These are phyloP conservation scores for Udeniomyces megalosporus DNA, from an alignment of 768 basidiomycete genomes.

Conservation along the genomic window DNA sequence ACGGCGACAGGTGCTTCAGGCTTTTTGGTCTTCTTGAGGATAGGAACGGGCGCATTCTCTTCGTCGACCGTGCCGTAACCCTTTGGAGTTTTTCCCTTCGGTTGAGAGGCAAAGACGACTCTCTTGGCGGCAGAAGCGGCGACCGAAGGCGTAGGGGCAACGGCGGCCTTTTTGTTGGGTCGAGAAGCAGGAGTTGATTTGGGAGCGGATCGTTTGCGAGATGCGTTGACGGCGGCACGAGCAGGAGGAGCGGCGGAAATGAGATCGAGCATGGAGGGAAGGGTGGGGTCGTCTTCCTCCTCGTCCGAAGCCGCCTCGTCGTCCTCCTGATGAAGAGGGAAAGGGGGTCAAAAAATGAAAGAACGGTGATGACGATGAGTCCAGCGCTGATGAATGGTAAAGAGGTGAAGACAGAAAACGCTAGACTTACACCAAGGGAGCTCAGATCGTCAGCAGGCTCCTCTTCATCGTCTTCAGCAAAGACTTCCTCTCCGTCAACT, in stretches of 20 bases:
- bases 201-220: conserved; percentile 4
- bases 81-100: conserved; percentile 8
- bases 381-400: too few species aligned
- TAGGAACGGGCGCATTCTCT: conserved; percentile 12
- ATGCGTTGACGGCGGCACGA: background rate
- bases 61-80: conserved; percentile 6
- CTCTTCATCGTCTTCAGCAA: conserved; percentile 32
- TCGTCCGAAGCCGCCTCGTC: conserved; percentile 27
- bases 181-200: background rate
- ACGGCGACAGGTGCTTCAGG: background rate
- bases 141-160: background rate
- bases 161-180: conserved; percentile 7
- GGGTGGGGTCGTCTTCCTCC: conserved; percentile 5
- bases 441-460: conserved; percentile 22
- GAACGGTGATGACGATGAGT: too few species aligned
- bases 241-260: conserved; percentile 8
- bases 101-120: background rate
- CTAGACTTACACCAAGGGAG: background rate
- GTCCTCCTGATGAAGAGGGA: conserved; percentile 17
- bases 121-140: conserved; percentile 2
- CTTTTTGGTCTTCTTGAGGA: conserved; percentile 17
- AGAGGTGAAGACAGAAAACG: background rate
- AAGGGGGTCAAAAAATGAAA: background rate
- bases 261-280: conserved; percentile 14
- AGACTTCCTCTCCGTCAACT: conserved; percentile 29